Base-by-base conservation (phyloP, 257 asterid species). In the Rehmannia glutinosa region DNA sequence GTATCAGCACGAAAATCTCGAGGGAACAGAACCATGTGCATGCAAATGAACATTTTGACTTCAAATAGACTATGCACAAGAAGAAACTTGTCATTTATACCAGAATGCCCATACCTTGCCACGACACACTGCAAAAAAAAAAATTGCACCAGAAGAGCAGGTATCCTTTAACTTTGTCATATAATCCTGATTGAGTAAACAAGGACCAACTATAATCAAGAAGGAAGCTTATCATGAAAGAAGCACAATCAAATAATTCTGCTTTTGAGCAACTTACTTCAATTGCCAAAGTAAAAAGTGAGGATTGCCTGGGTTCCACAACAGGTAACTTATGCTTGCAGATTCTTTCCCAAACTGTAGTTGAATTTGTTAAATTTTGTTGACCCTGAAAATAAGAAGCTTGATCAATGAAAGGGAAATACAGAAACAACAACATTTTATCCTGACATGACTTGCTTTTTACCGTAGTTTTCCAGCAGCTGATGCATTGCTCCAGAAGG, bases 221-320 rank as follows among this genome's bases (percentile, higher is more conserved):
- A 71, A 64, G 53, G 57, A 36, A 60, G 38, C 62, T 39, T 39
- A 68, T 52, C 33, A 42, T 52, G 25, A 20, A 46, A n/a, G 38
- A 45, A 35, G 15, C 60, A 54, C 65, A 50, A 66, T 45, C 16
- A 43, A 78, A 57, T 6, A 10, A 15, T 38, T 67, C 55, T 62
- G 57, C 41, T 64, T 66, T 54, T 59, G 9, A 5, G 53, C 20
- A 66, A 66, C 77, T 76, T 77, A 93, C 99, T 60, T 93, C 97
- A 71, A 93, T 90, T 51, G 99, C 89, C 49, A 11, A 11, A 54
- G 83, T 86, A 75, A 93, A 93, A 75, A 90, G 87, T 36, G 99
- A 82, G 69, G 97, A 84, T 70, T 93, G 95, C 83, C 99, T 86
- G 45, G 99, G 99, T 80, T 93, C 99, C 74, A 93, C 89, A 47